These are phyloP conservation scores for Spinellus fusiger DNA, from an alignment of 192 early-diverging fungal genomes.

Conservation along the genomic window DNA sequence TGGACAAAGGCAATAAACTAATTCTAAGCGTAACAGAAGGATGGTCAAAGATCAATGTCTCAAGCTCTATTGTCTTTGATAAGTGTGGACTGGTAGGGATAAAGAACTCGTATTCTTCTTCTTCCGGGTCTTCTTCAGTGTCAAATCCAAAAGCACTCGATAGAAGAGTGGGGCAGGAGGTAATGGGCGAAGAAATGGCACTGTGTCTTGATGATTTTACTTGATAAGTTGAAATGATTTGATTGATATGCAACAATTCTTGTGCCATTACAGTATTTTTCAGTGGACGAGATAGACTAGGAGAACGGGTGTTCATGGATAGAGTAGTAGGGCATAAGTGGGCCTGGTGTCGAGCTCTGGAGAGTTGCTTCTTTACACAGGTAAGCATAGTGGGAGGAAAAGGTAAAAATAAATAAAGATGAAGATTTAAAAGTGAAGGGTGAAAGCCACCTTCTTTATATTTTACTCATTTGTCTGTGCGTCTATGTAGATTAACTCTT, in stretches of 20 bases:
- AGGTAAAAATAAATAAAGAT: background rate
- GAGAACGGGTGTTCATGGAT: background rate
- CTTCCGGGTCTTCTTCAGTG: background rate
- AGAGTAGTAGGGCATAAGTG: background rate
- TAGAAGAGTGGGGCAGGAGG: background rate
- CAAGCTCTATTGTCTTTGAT: background rate
- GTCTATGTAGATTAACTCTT: no score
- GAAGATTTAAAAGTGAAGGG: background rate
- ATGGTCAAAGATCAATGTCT: background rate
- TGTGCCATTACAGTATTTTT: no score
- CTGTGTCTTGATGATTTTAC: no score
- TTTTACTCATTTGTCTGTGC: background rate
- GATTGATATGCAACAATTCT: no score
- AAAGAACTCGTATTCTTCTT: background rate
- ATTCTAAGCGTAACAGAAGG: background rate
- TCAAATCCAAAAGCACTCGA: background rate
- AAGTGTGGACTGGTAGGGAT: background rate
- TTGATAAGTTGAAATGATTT: no score
- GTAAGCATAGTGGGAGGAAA: background rate
- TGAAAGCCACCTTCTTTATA: background rate
- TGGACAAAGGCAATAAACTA: background rate
- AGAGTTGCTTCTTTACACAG: background rate
- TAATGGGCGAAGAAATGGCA: no score
- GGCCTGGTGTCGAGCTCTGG: background rate
- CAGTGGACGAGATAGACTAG: no score